These are phyloP conservation scores for Hypoxylon sp. DNA, from an alignment of 2,329 filamentous ascomycete species.

Conservation along the genomic window DNA sequence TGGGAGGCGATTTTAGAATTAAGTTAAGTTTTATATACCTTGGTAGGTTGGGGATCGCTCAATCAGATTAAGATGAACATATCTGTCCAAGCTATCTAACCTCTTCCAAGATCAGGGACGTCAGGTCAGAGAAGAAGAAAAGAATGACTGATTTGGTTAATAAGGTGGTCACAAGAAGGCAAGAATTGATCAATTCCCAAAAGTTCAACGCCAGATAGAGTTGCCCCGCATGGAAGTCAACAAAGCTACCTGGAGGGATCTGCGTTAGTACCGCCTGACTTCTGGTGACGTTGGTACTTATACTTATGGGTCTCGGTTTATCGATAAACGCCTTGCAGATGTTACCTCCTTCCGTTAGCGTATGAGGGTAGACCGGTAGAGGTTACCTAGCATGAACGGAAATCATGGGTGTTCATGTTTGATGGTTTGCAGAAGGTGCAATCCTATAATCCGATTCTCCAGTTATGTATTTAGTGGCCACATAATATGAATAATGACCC, in stretches of 20 bases:
- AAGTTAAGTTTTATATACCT: slow-evolving; percentile 14
- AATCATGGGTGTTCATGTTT: slow-evolving; percentile 1
- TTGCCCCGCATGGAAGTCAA: slow-evolving; percentile 43
- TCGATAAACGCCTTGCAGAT: slow-evolving; percentile 30
- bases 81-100: slow-evolving; percentile 13
- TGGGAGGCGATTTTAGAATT: background rate
- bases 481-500: background rate
- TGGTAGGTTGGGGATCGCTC: slow-evolving; percentile 11
- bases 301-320: slow-evolving; percentile 25
- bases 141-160: slow-evolving; percentile 3
- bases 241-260: slow-evolving; percentile 31
- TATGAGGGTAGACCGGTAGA: slow-evolving; percentile 21
- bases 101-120: slow-evolving; percentile 19
- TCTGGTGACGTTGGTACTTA: slow-evolving; percentile 36
- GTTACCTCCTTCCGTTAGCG: slow-evolving; percentile 19
- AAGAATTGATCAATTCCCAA: slow-evolving; percentile 20
- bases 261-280: slow-evolving; percentile 32
- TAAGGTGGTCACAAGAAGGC: slow-evolving; percentile 16
- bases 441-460: background rate
- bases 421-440: slow-evolving; percentile 19
- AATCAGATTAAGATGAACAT: slow-evolving; percentile 35
- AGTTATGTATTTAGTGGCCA: background rate
- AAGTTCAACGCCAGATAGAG: slow-evolving; percentile 21
- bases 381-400: background rate
- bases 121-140: slow-evolving; percentile 9